These are phyloP conservation scores for Xylaria sp. DNA, from an alignment of 495 filamentous ascomycete genomes.

Conservation along the genomic window DNA sequence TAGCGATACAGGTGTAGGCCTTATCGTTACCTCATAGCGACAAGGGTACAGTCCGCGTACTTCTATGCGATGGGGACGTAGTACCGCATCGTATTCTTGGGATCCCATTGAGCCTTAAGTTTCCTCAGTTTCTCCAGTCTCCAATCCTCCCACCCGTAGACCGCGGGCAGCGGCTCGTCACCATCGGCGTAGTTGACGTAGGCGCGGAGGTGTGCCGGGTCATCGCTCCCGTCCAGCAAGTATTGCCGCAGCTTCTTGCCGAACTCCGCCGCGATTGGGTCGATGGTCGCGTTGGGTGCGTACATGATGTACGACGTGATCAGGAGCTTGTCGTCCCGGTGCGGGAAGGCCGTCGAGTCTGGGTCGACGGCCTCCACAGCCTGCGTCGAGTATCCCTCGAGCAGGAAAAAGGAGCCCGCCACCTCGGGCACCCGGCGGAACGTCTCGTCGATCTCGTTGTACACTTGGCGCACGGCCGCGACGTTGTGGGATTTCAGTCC, in stretches of 20 bases:
- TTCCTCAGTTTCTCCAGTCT: constrained; percentile 46
- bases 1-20: too few relatives aligned
- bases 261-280: not conserved
- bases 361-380: constrained; percentile 41
- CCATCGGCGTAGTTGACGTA: constrained; percentile 61
- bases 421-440: constrained; percentile 32
- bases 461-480: constrained; percentile 32
- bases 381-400: constrained; percentile 50
- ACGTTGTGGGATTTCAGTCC: constrained; percentile 25
- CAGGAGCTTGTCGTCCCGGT: constrained; percentile 37
- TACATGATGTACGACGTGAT: constrained; percentile 21
- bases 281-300: constrained; percentile 1
- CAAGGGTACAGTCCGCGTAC: too few relatives aligned
- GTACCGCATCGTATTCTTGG: constrained; percentile 49
- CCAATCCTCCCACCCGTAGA: constrained; percentile 59
- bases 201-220: constrained; percentile 23
- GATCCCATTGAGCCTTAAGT: constrained; percentile 51
- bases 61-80: constrained; percentile 45
- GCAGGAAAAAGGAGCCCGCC: constrained; percentile 37
- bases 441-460: constrained; percentile 32
- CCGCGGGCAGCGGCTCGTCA: constrained; percentile 45
- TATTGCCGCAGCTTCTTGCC: not conserved
- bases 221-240: constrained; percentile 19
- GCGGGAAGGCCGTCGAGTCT: constrained; percentile 45
- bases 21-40: too few relatives aligned